Evolutionary conservation across 495 filamentous ascomycete species (phyloP).

Genomic region (Cenococcum geophilum): DNA sequence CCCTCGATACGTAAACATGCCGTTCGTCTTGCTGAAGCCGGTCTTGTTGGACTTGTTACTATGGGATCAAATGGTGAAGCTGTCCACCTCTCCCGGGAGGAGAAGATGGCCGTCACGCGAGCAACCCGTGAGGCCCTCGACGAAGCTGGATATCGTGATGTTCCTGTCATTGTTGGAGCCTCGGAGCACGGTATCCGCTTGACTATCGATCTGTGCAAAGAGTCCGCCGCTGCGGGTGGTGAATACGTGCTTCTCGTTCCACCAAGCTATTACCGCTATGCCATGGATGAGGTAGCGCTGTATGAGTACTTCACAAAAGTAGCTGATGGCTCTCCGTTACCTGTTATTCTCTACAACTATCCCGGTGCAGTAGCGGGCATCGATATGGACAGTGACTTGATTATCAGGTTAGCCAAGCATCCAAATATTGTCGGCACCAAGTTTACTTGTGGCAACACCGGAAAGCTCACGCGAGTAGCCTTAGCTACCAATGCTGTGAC

Average conservation of each 20-base stretch:
- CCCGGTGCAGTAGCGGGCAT: conserved; percentile 86
- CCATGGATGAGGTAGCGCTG: conserved; percentile 70
- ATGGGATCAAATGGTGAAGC: conserved; percentile 92
- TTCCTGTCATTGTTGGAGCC: conserved; percentile 75
- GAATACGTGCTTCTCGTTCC: conserved; percentile 75
- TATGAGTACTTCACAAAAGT: conserved; percentile 71
- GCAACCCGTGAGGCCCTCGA: conserved; percentile 80
- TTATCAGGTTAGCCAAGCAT: conserved; percentile 73
- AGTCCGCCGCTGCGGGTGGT: conserved; percentile 61
- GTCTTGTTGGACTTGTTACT: conserved; percentile 75
- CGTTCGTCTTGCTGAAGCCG: conserved; percentile 71
- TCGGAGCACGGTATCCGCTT: conserved; percentile 72
- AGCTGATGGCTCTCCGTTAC: conserved; percentile 67
- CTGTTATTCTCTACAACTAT: conserved; percentile 87
- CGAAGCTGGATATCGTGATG: conserved; percentile 66
- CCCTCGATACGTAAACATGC: conserved; percentile 72
- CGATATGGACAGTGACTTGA: conserved; percentile 84
- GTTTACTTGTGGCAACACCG: conserved; percentile 87
- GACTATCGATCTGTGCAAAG: conserved; percentile 66
- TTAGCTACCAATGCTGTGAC: conserved; percentile 66
- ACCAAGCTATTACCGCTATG: conserved; percentile 75
- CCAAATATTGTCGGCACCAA: conserved; percentile 83
- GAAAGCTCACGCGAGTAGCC: conserved; percentile 83
- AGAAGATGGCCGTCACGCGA: conserved; percentile 67
- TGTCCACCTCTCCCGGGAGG: conserved; percentile 68